phyloP scores from a whole-genome alignment of 2,329 filamentous ascomycete species.

The Sodiomyces alkalinus region DNA sequence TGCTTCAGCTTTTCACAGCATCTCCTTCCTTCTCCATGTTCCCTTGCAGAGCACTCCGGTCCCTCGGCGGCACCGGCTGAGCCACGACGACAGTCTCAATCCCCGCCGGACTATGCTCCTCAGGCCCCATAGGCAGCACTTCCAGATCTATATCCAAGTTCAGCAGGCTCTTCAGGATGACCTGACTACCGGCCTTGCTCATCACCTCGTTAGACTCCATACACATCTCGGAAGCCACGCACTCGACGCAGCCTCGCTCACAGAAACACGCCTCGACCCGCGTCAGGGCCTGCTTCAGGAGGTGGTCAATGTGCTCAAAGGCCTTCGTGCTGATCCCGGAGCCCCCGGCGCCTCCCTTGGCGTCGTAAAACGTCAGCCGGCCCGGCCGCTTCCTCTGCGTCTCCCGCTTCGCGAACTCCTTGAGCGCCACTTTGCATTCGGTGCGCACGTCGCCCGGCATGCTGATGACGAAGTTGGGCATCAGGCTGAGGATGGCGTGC shows the following conservation, averaged over 20 bases:
- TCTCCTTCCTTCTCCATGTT: conserved; percentile 7
- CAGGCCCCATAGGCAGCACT: conserved; percentile 70
- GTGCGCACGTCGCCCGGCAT: conserved; percentile 86
- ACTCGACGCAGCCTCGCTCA: conserved; percentile 72
- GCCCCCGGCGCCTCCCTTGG: conserved; percentile 72
- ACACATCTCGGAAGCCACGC: conserved; percentile 73
- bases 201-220: conserved; percentile 82
- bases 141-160: conserved; percentile 70
- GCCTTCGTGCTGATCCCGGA: conserved; percentile 83
- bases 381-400: conserved; percentile 69
- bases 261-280: conserved; percentile 67
- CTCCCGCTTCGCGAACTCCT: conserved; percentile 66
- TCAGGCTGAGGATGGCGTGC: conserved; percentile 72
- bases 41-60: conserved; percentile 4
- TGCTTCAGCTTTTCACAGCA: conserved; percentile 4
- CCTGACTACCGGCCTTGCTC: conserved; percentile 76
- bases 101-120: conserved; percentile 51
- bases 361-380: conserved; percentile 84
- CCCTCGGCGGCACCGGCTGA: conserved; percentile 39
- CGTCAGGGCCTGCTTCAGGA: conserved; percentile 61
- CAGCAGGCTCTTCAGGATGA: conserved; percentile 64
- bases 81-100: conserved; percentile 75
- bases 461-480: conserved; percentile 82
- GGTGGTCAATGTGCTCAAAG: conserved; percentile 76
- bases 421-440: conserved; percentile 79